A percentile compares a stretch with the other conserved stretches of the same genome.
Conservation (phyloP, 371 early-diverging fungal species). For the Saksenaea oblongispora region DNA sequence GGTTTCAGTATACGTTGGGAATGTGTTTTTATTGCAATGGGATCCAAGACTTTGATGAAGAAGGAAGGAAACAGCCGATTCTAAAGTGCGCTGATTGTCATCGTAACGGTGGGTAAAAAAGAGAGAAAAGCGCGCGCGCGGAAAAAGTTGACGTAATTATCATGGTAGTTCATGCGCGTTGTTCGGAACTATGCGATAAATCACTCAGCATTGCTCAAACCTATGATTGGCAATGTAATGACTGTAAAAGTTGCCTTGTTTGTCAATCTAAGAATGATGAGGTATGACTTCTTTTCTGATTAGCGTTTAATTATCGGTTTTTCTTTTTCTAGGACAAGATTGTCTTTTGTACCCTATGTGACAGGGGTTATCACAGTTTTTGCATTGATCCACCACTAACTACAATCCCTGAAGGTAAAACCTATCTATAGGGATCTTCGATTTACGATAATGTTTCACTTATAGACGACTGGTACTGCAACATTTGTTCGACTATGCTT, state of each 20-base stretch:
- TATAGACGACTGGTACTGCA: conserved; percentile 46
- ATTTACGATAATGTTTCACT: background rate
- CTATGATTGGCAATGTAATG: conserved; percentile 52
- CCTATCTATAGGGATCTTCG: background rate
- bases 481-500: conserved; percentile 31
- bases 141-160: background rate
- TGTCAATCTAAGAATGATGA: conserved; percentile 41
- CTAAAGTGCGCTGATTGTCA: conserved; percentile 39
- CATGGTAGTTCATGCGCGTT: conserved; percentile 31
- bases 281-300: conserved; percentile 25
- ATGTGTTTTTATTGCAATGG: conserved; percentile 36
- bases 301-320: conserved; percentile 8
- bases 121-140: conserved; percentile 5
- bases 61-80: conserved; percentile 15
- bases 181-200: conserved; percentile 26
- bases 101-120: conserved; percentile 35
- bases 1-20: conserved; percentile 31
- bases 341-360: conserved; percentile 38
- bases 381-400: conserved; percentile 34
- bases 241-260: conserved; percentile 42
- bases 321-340: conserved; percentile 24
- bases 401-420: conserved; percentile 37
- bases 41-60: conserved; percentile 21
- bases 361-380: conserved; percentile 38
- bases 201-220: conserved; percentile 30